Percentiles rank a stretch among this genome's conserved stretches.
Conservation (phyloP, 495 filamentous ascomycete genomes). For the Letharia lupina region DNA sequence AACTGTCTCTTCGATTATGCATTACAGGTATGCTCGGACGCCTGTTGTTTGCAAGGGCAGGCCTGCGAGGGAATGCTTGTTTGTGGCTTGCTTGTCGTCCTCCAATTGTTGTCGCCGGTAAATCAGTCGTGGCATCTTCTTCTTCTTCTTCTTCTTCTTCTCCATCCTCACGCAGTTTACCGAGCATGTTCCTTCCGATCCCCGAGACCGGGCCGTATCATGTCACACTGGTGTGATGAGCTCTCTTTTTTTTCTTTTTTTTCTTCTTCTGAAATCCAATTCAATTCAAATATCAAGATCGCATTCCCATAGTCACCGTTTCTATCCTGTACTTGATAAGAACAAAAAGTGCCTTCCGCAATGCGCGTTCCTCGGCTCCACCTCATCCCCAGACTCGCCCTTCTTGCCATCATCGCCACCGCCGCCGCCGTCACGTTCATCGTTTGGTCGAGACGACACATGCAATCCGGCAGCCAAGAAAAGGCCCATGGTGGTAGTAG, state of each 20-base stretch:
- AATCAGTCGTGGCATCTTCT: neutral
- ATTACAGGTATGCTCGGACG: neutral
- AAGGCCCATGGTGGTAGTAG: neutral
- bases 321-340: neutral
- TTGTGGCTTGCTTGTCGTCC: no score
- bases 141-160: no score
- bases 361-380: neutral
- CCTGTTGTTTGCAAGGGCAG: neutral
- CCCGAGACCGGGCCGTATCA: neutral
- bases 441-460: neutral
- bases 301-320: neutral
- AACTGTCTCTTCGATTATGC: neutral
- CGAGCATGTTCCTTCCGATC: neutral
- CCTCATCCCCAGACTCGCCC: neutral
- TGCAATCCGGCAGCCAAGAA: neutral
- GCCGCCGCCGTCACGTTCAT: neutral
- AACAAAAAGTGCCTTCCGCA: neutral
- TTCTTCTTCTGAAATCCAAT: no score
- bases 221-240: neutral
- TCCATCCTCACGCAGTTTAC: no score
- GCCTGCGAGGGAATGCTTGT: no score
- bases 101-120: no score
- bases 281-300: neutral
- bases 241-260: neutral
- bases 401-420: neutral